Conservation (phyloP, 2,329 filamentous ascomycete species). For the Macroventuria anomochaeta region DNA sequence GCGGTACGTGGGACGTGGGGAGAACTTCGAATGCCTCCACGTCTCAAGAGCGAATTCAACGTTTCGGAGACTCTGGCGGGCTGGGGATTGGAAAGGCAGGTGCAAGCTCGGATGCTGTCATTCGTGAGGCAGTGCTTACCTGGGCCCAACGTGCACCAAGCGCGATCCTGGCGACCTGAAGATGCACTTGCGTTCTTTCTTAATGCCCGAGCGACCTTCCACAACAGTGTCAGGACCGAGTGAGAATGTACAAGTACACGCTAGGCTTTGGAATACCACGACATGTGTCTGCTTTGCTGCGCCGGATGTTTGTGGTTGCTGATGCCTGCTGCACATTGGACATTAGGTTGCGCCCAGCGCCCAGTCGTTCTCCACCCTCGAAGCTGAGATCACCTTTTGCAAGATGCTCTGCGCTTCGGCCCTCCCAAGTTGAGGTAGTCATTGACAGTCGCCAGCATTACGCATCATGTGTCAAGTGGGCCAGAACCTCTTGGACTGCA, state of each 20-base stretch:
- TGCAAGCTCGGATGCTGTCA: slow-evolving; percentile 19
- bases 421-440: slow-evolving; percentile 8
- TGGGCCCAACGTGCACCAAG: slow-evolving; percentile 9
- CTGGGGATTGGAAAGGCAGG: slow-evolving; percentile 15
- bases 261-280: not conserved
- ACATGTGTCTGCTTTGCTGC: not conserved
- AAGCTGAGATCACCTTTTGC: slow-evolving; percentile 18
- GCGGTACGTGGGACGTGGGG: not conserved
- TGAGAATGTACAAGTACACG: not conserved
- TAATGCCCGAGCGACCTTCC: not conserved
- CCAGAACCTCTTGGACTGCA: not conserved
- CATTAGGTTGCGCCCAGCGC: slow-evolving; percentile 20
- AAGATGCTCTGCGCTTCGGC: slow-evolving; percentile 4
- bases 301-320: not conserved
- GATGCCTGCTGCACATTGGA: slow-evolving; percentile 7
- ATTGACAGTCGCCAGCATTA: slow-evolving; percentile 6
- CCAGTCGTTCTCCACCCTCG: slow-evolving; percentile 11
- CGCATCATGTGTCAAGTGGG: not conserved
- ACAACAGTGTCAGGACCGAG: not conserved
- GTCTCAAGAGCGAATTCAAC: slow-evolving; percentile 13
- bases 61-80: slow-evolving; percentile 21
- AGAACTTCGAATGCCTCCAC: slow-evolving; percentile 8
- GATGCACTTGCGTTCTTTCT: not conserved
- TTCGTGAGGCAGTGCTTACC: slow-evolving; percentile 27
- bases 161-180: slow-evolving; percentile 15